Percentiles rank a stretch among this genome's conserved stretches.
phyloP scores from a whole-genome alignment of 768 basidiomycete genomes.

The Agaricus subrufescens region DNA sequence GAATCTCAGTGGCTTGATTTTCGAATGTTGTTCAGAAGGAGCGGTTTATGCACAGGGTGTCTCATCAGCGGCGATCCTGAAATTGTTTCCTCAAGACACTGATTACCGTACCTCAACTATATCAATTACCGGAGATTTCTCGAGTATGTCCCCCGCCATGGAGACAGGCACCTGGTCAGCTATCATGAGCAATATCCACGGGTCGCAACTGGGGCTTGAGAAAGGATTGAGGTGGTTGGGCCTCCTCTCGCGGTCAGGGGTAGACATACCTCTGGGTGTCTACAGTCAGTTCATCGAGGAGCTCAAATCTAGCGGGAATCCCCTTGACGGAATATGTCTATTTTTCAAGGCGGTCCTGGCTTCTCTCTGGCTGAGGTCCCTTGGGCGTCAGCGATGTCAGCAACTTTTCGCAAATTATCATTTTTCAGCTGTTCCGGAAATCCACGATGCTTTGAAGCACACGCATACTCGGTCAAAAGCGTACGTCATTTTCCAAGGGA shows the following conservation, averaged over 20 bases:
- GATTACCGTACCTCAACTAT: constrained; percentile 32
- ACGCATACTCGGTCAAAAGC: constrained; percentile 22
- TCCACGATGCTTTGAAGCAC: constrained; percentile 33
- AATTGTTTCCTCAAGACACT: constrained; percentile 49
- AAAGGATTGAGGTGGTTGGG: constrained; percentile 56
- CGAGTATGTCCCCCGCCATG: constrained; percentile 21
- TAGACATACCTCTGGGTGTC: constrained; percentile 51
- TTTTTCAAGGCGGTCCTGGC: constrained; percentile 50
- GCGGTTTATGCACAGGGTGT: neutral
- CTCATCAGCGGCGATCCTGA: constrained; percentile 45
- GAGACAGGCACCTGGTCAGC: constrained; percentile 52
- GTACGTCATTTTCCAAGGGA: constrained; percentile 27
- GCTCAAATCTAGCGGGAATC: constrained; percentile 27
- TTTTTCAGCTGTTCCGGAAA: constrained; percentile 31
- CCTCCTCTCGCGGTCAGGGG: constrained; percentile 57
- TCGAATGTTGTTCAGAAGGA: neutral
- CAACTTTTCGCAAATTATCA: constrained; percentile 45
- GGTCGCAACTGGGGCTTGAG: constrained; percentile 37
- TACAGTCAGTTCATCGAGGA: constrained; percentile 45
- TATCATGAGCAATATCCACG: constrained; percentile 37
- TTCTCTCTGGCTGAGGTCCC: constrained; percentile 57
- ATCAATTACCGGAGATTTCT: constrained; percentile 8
- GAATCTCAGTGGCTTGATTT: constrained; percentile 4
- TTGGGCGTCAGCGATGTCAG: constrained; percentile 58
- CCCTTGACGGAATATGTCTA: constrained; percentile 39